Conservation (phyloP, 2,329 filamentous ascomycete species). For the Alternaria consortialis region DNA sequence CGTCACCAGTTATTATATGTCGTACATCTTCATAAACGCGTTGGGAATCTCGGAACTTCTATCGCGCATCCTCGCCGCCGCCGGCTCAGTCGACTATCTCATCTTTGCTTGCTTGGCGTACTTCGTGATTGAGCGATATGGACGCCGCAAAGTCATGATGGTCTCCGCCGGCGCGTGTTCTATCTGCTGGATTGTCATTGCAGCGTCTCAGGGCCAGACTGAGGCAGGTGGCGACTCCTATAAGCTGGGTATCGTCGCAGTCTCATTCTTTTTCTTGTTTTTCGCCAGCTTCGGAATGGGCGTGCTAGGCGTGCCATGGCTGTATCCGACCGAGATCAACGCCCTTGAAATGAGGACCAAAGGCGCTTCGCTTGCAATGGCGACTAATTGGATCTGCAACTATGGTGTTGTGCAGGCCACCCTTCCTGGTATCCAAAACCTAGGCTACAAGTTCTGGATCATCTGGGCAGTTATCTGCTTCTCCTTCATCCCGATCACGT, state of each 20-base stretch:
- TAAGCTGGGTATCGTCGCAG: conserved; percentile 58
- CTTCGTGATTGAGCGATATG: conserved; percentile 60
- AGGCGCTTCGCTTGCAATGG: conserved; percentile 46
- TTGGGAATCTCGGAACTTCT: conserved; percentile 49
- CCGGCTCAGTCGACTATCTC: conserved; percentile 58
- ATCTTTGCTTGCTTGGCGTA: conserved; percentile 55
- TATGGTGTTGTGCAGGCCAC: conserved; percentile 47
- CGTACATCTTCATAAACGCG: conserved; percentile 54
- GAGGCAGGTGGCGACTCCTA: conserved; percentile 55
- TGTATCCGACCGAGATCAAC: conserved; percentile 49
- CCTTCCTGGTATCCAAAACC: conserved; percentile 50
- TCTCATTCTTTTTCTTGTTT: conserved; percentile 55
- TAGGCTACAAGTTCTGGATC: conserved; percentile 64
- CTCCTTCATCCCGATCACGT: conserved; percentile 61
- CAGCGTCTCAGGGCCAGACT: conserved; percentile 54
- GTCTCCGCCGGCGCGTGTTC: conserved; percentile 58
- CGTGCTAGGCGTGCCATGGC: conserved; percentile 47
- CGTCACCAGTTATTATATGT: conserved; percentile 53
- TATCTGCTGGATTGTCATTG: conserved; percentile 60
- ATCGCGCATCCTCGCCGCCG: conserved; percentile 52
- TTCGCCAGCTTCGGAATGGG: conserved; percentile 50
- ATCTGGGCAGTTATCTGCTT: conserved; percentile 65
- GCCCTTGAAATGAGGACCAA: conserved; percentile 49
- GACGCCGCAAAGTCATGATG: conserved; percentile 60
- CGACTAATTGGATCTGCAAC: conserved; percentile 47